Evolutionary conservation across 1,284 basidiomycete species (phyloP).

Genomic region (Spongiforma sp.): DNA sequence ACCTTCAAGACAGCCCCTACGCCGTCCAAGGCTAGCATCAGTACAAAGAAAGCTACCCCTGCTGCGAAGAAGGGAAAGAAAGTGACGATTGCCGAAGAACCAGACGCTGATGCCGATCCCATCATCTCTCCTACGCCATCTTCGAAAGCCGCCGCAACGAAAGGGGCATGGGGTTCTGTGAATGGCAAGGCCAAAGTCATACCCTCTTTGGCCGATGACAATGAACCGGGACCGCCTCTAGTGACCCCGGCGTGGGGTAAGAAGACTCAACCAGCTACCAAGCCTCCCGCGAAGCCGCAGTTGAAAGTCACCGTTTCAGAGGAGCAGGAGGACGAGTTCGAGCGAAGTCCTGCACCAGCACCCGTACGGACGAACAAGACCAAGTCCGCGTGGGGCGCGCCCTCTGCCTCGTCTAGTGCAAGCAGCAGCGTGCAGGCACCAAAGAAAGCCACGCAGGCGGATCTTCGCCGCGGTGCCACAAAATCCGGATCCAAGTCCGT

Average conservation of each 20-base stretch:
- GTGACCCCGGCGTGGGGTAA: slow-evolving; percentile 16
- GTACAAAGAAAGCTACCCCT: slow-evolving; percentile 31
- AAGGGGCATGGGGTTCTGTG: slow-evolving; percentile 22
- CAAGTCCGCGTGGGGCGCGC: slow-evolving; percentile 25
- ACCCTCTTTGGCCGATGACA: slow-evolving; percentile 14
- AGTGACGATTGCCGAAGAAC: slow-evolving; percentile 53
- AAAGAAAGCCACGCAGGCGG: slow-evolving; percentile 19
- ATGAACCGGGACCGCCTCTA: slow-evolving; percentile 18
- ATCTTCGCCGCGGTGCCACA: slow-evolving; percentile 11
- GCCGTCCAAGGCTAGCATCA: slow-evolving; percentile 11
- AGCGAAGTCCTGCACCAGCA: slow-evolving; percentile 7
- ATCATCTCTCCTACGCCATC: slow-evolving; percentile 21
- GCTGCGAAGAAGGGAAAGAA: slow-evolving; percentile 35
- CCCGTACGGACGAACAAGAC: slow-evolving; percentile 15
- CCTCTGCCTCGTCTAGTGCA: slow-evolving; percentile 8
- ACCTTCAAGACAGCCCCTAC: slow-evolving; percentile 4
- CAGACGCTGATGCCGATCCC: slow-evolving; percentile 48
- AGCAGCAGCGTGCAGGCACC: slow-evolving; percentile 9
- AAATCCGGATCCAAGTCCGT: slow-evolving; percentile 15
- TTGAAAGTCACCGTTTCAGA: slow-evolving; percentile 22
- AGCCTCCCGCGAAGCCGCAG: slow-evolving; percentile 20
- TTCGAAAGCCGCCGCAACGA: slow-evolving; percentile 16
- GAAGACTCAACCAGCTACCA: slow-evolving; percentile 16
- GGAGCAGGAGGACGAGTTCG: slow-evolving; percentile 23
- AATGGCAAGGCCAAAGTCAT: slow-evolving; percentile 25